A percentile compares a stretch with the other conserved stretches of the same genome.
These are phyloP conservation scores for Colletotrichum sp. DNA, from an alignment of 2,329 filamentous ascomycete species.

Conservation along the genomic window DNA sequence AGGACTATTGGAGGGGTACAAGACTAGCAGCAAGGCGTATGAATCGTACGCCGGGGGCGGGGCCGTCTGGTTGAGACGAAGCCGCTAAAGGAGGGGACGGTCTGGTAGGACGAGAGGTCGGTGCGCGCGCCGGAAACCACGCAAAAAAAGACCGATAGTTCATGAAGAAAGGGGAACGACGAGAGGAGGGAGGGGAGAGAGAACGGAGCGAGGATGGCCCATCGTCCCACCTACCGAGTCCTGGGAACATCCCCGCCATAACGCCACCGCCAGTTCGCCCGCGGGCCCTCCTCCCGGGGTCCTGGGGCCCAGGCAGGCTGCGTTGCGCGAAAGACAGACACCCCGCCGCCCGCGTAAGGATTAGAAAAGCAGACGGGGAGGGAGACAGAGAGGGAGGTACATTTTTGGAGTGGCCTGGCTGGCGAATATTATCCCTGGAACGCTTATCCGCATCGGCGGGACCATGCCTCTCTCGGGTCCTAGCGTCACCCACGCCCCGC, in stretches of 20 bases:
- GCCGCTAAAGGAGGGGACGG: not conserved
- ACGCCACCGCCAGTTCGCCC: not conserved
- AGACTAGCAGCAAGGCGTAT: not conserved
- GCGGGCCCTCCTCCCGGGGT: not conserved
- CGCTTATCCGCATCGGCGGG: not conserved
- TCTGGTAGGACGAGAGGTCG: not conserved
- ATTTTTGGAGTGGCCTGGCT: not conserved
- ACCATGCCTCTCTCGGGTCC: not conserved
- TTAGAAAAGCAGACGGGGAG: not conserved
- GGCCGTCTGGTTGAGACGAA: not conserved
- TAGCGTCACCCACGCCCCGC: slow-evolving; percentile 26
- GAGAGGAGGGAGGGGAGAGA: not conserved
- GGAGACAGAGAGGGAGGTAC: not conserved
- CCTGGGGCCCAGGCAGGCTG: not conserved
- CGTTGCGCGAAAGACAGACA: not conserved
- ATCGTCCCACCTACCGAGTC: not conserved
- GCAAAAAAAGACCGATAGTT: not conserved
- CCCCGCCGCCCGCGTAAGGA: not conserved
- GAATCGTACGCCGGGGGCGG: not conserved
- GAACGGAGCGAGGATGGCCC: not conserved
- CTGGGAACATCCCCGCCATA: not conserved
- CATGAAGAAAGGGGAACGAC: not conserved
- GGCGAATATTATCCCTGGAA: not conserved
- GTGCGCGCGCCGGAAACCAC: not conserved
- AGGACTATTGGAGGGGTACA: not conserved